Conservation (phyloP, 139 green algal species). For the Desmodesmus armatus region DNA sequence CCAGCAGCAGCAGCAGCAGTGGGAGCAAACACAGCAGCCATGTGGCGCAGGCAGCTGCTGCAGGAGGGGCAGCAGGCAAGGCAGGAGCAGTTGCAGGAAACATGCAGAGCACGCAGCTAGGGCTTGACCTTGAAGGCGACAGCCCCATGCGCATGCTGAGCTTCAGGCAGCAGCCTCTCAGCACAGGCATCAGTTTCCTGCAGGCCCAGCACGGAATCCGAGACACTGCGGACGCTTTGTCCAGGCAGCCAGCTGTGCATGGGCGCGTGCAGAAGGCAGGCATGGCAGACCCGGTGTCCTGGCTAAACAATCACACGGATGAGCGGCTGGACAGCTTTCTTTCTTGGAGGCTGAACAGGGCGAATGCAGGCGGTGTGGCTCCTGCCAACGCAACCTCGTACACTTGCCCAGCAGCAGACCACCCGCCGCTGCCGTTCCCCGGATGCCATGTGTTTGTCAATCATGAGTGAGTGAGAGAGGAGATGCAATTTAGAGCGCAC, state of each 20-base stretch:
- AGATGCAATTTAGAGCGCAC: no score
- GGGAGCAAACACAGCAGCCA: background rate
- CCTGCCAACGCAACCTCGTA: constrained; percentile 8
- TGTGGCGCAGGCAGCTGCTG: background rate
- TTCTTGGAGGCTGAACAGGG: constrained; percentile 18
- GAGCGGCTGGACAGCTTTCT: constrained; percentile 41
- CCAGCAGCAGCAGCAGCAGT: background rate
- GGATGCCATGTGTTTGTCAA: constrained; percentile 60
- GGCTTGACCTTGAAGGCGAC: background rate
- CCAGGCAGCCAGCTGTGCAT: background rate
- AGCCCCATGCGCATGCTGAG: background rate
- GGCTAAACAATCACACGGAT: constrained; percentile 15
- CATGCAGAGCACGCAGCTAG: background rate
- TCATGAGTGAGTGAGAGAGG: constrained; percentile 43
- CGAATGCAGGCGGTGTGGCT: background rate
- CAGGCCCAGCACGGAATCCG: background rate
- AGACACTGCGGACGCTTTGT: constrained; percentile 12
- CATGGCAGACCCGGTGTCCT: background rate
- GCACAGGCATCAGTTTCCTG: constrained; percentile 8
- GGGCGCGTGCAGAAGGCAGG: constrained; percentile 21
- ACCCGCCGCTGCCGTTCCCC: constrained; percentile 48
- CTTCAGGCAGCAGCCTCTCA: background rate
- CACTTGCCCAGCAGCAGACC: constrained; percentile 41
- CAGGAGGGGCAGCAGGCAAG: background rate
- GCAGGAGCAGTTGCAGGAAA: constrained; percentile 26